phyloP scores from a whole-genome alignment of 805 yeast species.

The Metschnikowia noctiluminum region DNA sequence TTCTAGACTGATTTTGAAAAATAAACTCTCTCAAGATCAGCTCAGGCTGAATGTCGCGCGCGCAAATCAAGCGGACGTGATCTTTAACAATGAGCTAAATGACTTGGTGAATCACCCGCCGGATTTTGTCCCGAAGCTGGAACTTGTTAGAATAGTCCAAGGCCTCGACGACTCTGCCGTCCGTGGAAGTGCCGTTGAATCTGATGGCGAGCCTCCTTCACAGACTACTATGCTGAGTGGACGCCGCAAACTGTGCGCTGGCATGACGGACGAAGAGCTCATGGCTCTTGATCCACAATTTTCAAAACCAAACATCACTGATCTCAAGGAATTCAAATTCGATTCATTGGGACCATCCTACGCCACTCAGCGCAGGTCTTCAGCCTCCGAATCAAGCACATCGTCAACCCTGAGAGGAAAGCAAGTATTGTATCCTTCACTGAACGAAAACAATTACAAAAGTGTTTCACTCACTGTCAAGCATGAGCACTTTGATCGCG shows the following conservation, averaged over 20 bases:
- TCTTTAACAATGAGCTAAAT: constrained; percentile 20
- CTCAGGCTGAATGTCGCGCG: constrained; percentile 17
- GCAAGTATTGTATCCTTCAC: constrained; percentile 25
- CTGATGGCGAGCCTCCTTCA: constrained; percentile 6
- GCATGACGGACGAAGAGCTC: constrained; percentile 53
- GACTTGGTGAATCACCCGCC: constrained; percentile 16
- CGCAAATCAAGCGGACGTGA: constrained; percentile 13
- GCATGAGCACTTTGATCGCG: constrained; percentile 36
- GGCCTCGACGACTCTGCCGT: not conserved
- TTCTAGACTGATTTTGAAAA: constrained; percentile 38
- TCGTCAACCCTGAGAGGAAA: constrained; percentile 8
- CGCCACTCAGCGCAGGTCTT: constrained; percentile 10
- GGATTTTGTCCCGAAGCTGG: constrained; percentile 16
- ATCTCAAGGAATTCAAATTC: constrained; percentile 44
- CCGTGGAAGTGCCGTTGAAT: not conserved
- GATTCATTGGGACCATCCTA: constrained; percentile 28
- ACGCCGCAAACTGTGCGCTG: constrained; percentile 46
- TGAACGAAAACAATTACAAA: constrained; percentile 43
- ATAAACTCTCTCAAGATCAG: constrained; percentile 30
- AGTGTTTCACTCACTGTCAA: constrained; percentile 41
- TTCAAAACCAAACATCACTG: constrained; percentile 34
- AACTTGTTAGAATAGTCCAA: constrained; percentile 11
- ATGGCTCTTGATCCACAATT: constrained; percentile 54
- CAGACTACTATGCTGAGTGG: constrained; percentile 1
- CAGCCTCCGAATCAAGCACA: constrained; percentile 1